Base-by-base conservation (phyloP, 129 eudicot species). In the Solidago caesia region DNA sequence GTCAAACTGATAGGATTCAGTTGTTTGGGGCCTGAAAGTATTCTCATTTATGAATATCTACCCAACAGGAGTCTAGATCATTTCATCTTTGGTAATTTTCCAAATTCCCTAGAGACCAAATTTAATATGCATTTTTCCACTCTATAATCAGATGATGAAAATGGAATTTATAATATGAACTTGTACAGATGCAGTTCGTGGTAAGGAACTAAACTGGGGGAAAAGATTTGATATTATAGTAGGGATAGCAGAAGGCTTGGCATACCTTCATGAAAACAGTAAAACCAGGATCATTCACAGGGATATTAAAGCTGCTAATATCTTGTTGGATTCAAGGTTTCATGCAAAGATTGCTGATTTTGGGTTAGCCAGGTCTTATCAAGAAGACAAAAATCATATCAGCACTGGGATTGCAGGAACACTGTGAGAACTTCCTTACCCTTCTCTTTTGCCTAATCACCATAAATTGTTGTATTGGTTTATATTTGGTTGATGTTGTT, bases 331-430 rank as follows among this genome's bases (percentile, higher is more conserved):
- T 72, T 81, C 89, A 5, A 86, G 85, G 67, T 77, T 88, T 43
- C 79, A 82, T 14, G 92, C 96, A 4, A 93, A 90, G 76, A 88
- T 93, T 75, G 96, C 97, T 57, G 98, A 93, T 87, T 92, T 90
- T 67, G 98, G 98, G 59, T 75, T 89, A 68, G 98, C 96, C 10
- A 88, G 98, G 70, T 82, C 95, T 48, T 92, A 82, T 75, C 92
- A 87, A 83, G 87, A 82, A 79, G 96, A 92, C 70, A 82, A 89
- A 75, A 89, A 92, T 75, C 96, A 89, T 64, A 92, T 87, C 65
- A 92, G 95, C 82, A 89, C 98, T 3, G 92, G 87, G 45, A 89
- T 87, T 79, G 96, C 98, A 52, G 96, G 96, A 75, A 92, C 95
- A 70, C 72, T 92, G 96, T 88, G 63, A 79, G 94, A 75, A 60